A percentile compares a stretch with the other conserved stretches of the same genome.
phyloP scores from a whole-genome alignment of 306 rosid genomes.

The Sechiopsis laciniata region DNA sequence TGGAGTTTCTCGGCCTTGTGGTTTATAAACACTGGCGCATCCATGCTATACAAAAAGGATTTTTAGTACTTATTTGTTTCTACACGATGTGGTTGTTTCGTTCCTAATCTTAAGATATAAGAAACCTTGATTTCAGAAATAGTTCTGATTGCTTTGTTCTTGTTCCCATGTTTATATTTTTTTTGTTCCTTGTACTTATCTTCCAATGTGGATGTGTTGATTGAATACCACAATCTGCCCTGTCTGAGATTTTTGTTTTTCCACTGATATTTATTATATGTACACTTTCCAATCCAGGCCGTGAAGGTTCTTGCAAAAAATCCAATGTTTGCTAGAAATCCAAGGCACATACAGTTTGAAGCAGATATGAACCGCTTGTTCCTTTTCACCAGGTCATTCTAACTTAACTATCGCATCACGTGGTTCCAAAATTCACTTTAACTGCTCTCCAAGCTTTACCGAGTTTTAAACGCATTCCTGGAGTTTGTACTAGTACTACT shows the following conservation, averaged over 20 bases:
- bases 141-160: not conserved
- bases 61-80: not conserved
- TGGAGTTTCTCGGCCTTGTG: not conserved
- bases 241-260: not conserved
- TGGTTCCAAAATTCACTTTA: not conserved
- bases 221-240: not conserved
- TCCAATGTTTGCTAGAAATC: conserved; percentile 54
- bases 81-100: not conserved
- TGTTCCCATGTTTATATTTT: not conserved
- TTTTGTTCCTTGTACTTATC: not conserved
- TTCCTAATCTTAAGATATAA: not conserved
- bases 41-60: not conserved
- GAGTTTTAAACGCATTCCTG: no score
- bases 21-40: not conserved
- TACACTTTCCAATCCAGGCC: conserved; percentile 48
- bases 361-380: conserved; percentile 78
- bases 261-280: not conserved
- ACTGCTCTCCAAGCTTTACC: not conserved
- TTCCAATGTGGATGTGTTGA: not conserved
- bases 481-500: no score
- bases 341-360: conserved; percentile 67
- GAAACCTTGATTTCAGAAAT: not conserved
- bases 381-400: conserved; percentile 64
- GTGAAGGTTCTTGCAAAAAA: conserved; percentile 57
- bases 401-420: not conserved